Evolutionary conservation across 179 eudicot genomes (phyloP).

Genomic region (Corrigiola litoralis): DNA sequence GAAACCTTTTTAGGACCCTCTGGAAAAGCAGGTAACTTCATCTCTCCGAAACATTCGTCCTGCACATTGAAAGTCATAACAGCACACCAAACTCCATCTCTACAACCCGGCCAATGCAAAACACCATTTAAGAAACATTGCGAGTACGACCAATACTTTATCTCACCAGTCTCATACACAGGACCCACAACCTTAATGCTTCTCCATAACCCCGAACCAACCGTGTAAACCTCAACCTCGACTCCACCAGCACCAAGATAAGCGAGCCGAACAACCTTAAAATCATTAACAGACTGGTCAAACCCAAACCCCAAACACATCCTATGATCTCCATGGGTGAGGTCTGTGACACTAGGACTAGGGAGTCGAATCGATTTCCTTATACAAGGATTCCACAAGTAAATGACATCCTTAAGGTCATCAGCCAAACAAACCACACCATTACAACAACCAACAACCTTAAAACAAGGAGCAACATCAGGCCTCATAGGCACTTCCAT

Average conservation of each 20-base stretch:
- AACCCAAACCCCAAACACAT: background rate
- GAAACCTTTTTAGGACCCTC: background rate
- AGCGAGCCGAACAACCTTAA: background rate
- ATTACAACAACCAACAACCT: constrained; percentile 23
- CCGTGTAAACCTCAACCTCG: too few species aligned
- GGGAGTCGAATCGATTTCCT: constrained; percentile 15
- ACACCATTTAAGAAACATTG: background rate
- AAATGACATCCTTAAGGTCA: background rate
- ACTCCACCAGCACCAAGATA: background rate
- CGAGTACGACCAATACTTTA: background rate
- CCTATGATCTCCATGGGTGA: background rate
- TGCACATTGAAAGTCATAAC: background rate
- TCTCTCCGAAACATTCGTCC: background rate
- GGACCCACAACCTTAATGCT: background rate
- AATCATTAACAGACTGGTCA: background rate
- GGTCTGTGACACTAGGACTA: background rate
- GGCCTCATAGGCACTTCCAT: background rate
- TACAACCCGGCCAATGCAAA: background rate
- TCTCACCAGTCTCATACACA: background rate
- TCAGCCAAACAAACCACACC: constrained; percentile 24
- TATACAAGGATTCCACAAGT: constrained; percentile 32
- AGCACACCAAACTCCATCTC: background rate
- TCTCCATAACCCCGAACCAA: too few species aligned
- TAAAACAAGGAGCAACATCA: background rate
- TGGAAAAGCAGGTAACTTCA: background rate